A percentile compares a stretch with the other conserved stretches of the same genome.
phyloP scores from a whole-genome alignment of 176 grass and related monocot species.

The Musa acuminata region DNA sequence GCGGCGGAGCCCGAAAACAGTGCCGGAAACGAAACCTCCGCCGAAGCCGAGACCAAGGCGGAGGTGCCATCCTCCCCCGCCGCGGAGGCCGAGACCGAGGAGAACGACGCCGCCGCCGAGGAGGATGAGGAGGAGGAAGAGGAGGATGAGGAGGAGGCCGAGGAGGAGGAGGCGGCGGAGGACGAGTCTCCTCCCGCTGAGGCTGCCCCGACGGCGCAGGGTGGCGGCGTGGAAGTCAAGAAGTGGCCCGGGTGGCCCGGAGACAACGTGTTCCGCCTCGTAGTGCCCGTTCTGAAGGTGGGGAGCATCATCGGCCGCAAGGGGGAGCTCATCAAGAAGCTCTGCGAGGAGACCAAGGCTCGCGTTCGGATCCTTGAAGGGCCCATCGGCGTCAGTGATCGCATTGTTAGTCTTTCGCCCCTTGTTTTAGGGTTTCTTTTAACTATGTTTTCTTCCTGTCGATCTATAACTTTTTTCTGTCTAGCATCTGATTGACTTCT shows the following conservation, averaged over 20 bases:
- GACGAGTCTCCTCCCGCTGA: not conserved
- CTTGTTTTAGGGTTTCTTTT: not conserved
- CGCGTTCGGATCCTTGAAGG: slow-evolving; percentile 74
- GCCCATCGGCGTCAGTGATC: slow-evolving; percentile 61
- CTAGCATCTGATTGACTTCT: not conserved
- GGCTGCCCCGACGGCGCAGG: slow-evolving; percentile 17
- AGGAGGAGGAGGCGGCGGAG: not conserved
- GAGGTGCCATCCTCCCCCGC: not conserved
- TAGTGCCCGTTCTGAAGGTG: slow-evolving; percentile 80
- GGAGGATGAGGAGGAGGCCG: slow-evolving; percentile 18
- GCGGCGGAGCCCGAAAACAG: not conserved
- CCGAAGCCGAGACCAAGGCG: not conserved
- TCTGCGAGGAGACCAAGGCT: slow-evolving; percentile 90
- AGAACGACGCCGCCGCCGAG: slow-evolving; percentile 26
- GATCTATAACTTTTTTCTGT: not conserved
- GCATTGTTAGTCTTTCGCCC: slow-evolving; percentile 47
- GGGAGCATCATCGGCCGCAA: slow-evolving; percentile 95
- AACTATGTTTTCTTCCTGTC: not conserved
- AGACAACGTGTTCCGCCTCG: slow-evolving; percentile 68
- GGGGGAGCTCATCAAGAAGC: slow-evolving; percentile 85
- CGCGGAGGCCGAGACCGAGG: slow-evolving; percentile 6
- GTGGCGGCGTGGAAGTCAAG: slow-evolving; percentile 17
- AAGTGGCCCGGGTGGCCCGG: slow-evolving; percentile 96
- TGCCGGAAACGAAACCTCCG: no score
- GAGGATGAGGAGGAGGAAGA: not conserved